A percentile compares a stretch with the other conserved stretches of the same genome.
These are phyloP conservation scores for Litsea cubeba DNA, from an alignment of 164 flowering plant genomes.

Conservation along the genomic window DNA sequence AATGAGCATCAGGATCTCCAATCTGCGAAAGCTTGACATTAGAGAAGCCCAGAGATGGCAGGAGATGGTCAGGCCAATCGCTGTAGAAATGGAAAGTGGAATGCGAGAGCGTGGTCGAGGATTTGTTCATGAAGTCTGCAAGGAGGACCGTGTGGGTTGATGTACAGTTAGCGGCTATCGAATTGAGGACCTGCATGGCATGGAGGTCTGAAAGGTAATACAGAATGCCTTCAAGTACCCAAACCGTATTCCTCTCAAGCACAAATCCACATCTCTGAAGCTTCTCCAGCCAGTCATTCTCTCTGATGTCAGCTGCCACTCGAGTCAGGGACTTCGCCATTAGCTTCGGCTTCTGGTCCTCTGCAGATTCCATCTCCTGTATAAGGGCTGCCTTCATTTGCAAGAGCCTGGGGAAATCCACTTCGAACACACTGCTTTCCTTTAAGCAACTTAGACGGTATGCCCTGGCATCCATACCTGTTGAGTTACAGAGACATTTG, in stretches of 20 bases:
- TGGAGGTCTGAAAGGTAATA: constrained; percentile 61
- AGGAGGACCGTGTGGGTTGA: constrained; percentile 61
- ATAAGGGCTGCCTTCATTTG: constrained; percentile 62
- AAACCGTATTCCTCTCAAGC: constrained; percentile 66
- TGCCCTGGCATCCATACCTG: constrained; percentile 91
- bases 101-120: constrained; percentile 53
- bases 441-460: constrained; percentile 71
- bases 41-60: constrained; percentile 81
- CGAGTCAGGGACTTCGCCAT: constrained; percentile 70
- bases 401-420: constrained; percentile 70
- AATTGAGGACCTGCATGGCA: constrained; percentile 67
- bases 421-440: constrained; percentile 64
- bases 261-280: constrained; percentile 64
- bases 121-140: constrained; percentile 89
- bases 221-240: constrained; percentile 86
- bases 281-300: constrained; percentile 66
- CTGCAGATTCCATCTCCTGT: constrained; percentile 36
- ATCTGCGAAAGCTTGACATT: constrained; percentile 74
- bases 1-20: constrained; percentile 91
- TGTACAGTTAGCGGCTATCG: constrained; percentile 53
- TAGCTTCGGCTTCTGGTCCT: constrained; percentile 28
- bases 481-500: constrained; percentile 5
- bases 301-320: constrained; percentile 73
- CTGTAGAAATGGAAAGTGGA: constrained; percentile 73
- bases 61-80: constrained; percentile 88